Percentiles rank a stretch among this genome's conserved stretches.
Evolutionary conservation across 768 basidiomycete genomes (phyloP).

Genomic region (Phaeotremella skinneri): DNA sequence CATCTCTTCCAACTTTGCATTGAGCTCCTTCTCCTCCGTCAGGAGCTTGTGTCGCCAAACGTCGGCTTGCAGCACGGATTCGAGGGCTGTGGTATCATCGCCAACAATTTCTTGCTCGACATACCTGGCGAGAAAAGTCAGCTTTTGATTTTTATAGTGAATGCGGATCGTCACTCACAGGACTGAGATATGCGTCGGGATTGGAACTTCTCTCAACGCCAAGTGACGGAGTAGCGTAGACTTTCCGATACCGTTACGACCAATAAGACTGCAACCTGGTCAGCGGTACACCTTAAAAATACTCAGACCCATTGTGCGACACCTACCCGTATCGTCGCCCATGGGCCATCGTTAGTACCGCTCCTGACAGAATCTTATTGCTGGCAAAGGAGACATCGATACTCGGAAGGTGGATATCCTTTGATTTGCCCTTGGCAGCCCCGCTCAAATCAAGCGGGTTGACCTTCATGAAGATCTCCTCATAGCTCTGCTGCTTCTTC

Average conservation of each 20-base stretch:
- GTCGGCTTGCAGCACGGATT: conserved; percentile 98
- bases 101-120: conserved; percentile 99
- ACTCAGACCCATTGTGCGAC: background rate
- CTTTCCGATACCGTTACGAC: conserved; percentile 75
- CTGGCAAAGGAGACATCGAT: conserved; percentile 97
- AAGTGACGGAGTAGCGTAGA: conserved; percentile 92
- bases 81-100: conserved; percentile 86
- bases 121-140: conserved; percentile 54
- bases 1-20: conserved; percentile 67
- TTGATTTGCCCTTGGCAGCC: conserved; percentile 85
- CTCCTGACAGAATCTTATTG: conserved; percentile 74
- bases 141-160: background rate
- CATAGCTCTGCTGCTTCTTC: conserved; percentile 95
- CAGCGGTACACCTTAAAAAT: conserved; percentile 5
- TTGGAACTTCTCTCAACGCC: conserved; percentile 88
- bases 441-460: conserved; percentile 81
- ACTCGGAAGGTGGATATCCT: conserved; percentile 89
- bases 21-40: conserved; percentile 75
- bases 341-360: conserved; percentile 48
- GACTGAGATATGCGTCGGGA: conserved; percentile 92
- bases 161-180: conserved; percentile 52
- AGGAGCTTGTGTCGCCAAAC: conserved; percentile 94
- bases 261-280: conserved; percentile 45
- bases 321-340: conserved; percentile 49
- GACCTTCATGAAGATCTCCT: conserved; percentile 99